Evolutionary conservation across 768 basidiomycete genomes (phyloP), one percentile per base, ranked within the genome.

Genomic region (Russula sp.): DNA sequence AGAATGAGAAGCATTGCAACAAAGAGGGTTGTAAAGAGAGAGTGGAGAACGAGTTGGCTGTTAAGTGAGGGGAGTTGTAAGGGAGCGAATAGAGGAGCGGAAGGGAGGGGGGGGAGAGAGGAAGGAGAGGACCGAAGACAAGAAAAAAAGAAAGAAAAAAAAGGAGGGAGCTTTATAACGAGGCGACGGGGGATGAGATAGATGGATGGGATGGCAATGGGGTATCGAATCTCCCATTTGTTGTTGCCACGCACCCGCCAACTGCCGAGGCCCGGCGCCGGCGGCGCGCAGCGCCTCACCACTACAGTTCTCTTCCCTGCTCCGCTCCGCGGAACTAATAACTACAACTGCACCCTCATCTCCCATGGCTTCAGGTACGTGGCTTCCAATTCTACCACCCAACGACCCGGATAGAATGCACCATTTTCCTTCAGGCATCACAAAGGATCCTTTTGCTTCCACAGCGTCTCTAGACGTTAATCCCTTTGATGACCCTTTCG

Each of bases 401-500:
- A 8, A 43, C n/a, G 14, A 65, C 56, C 22, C 45, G 10, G 25
- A 29, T 42, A 38, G 51, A 35, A 68, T 20, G 16, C 56, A 50
- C 22, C 49, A 64, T 66, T 2, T 39, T 50, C 58, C 42, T 67
- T 67, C 56, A 69, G 75, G 70, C 29, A 70, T 66, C 67, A 78
- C 78, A 50, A 81, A 88, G 70, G 92, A 93, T 67, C 91, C 91
- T 0, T 93, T 93, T 74, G 85, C 89, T 9, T 92, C 90, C 10
- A 83, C 87, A 16, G 83, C 90, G 69, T 90, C 90, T 3, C 85
- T 93, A 53, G 92, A 93, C 70, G 79, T 83, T 58, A 95, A 95
- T 73, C 92, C 92, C 2, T 95, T 95, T 71, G 91, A 92, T 68
- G 93, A 95, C 81, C 90, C 89, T 36, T 69, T 77, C n/a, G 73